Evolutionary conservation across 1,284 basidiomycete genomes (phyloP).

Genomic region (Moesziomyces aphidis): DNA sequence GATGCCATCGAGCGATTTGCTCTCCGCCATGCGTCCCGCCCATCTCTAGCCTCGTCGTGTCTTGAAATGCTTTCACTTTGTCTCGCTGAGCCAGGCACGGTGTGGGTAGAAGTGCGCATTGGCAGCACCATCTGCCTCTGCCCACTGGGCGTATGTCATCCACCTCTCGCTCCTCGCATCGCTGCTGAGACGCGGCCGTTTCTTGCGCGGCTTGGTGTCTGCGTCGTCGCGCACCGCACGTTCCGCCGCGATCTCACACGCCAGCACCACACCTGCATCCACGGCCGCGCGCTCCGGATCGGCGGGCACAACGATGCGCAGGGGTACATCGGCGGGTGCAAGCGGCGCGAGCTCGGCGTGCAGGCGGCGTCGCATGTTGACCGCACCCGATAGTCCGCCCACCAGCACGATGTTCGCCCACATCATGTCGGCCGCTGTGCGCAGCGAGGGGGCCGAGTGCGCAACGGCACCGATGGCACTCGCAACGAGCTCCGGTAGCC

Average conservation of each 20-base stretch:
- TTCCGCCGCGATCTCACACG: constrained; percentile 9
- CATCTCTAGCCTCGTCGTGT: no score
- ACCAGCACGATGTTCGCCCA: constrained; percentile 92
- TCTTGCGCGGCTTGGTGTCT: constrained; percentile 7
- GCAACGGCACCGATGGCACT: constrained; percentile 72
- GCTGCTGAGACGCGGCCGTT: background rate
- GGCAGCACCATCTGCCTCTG: constrained; percentile 6
- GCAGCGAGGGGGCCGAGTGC: constrained; percentile 70
- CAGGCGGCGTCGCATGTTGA: constrained; percentile 81
- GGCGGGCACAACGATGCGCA: constrained; percentile 20
- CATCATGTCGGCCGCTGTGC: constrained; percentile 83
- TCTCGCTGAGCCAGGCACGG: no score
- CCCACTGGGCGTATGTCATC: constrained; percentile 34
- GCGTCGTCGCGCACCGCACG: constrained; percentile 1
- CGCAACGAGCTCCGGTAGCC: constrained; percentile 80
- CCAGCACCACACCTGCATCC: constrained; percentile 6
- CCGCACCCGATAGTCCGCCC: constrained; percentile 82
- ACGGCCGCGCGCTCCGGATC: constrained; percentile 12
- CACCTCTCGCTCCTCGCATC: constrained; percentile 7
- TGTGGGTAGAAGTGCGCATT: constrained; percentile 19
- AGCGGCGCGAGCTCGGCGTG: constrained; percentile 40
- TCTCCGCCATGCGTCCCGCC: background rate
- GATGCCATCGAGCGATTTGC: background rate
- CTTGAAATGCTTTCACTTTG: no score
- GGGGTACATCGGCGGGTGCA: constrained; percentile 42